Base-by-base conservation (phyloP, 768 basidiomycete genomes). In the Suillus hirtellus region DNA sequence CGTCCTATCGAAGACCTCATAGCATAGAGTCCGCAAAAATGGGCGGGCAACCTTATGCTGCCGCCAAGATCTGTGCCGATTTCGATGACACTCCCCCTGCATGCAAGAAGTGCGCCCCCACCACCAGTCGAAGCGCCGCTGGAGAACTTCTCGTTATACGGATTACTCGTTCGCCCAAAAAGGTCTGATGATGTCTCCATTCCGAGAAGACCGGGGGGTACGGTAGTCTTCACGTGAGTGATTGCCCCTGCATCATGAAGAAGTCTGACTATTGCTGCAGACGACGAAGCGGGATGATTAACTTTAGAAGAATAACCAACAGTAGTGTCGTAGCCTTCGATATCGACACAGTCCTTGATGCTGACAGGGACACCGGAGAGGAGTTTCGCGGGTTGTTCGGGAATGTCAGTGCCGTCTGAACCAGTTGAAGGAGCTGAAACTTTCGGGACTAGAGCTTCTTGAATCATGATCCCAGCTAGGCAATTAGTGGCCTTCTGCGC, bases 51-150 rank as follows among this genome's bases (percentile, higher is more conserved):
- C 54, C 84, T 76, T 15, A 80, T 73, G 21, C 81, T 82, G 6
- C 85, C 85, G 1, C 83, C 84, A 19, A 84, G 69, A 64, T 85
- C 84, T 6, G 82, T 79, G 8, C 79, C 76, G 37, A 84, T 73
- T 54, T 83, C 84, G 62, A 85, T 70, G 21, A 78, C 70, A 27
- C 74, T 73, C 10, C 84, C 84, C 12, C 77, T 76, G 42, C 73
- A 70, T 0, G 84, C 83, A 3, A 85, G 68, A 21, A 85, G 74
- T 9, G 84, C 82, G 1, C 73, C 79, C 24, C 84, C 84, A 7
- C 84, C 84, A 34, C 84, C 84, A 0, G 81, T 82, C 0, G 83
- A 84, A 31, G 81, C 84, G 5, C 84, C 84, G 12, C 77, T 76
- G 1, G 68, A 71, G 60, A 75, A 78, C 8, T 75, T 73, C 5